Conservation (phyloP, 2,329 filamentous ascomycete species). For the Microcera coccophila region DNA sequence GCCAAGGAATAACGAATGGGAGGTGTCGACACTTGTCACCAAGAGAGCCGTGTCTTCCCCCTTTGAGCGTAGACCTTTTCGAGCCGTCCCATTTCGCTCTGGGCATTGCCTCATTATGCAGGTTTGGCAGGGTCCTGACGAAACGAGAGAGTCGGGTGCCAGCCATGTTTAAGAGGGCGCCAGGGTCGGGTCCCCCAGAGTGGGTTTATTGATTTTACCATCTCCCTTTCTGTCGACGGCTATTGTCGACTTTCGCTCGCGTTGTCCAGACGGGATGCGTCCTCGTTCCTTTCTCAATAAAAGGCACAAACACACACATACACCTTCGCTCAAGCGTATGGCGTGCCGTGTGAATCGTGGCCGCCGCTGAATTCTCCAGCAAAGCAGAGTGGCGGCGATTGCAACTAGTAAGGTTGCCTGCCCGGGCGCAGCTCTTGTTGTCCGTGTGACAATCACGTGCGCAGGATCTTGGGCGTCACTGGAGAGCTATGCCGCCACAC, state of each 20-base stretch:
- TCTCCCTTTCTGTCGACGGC: background rate
- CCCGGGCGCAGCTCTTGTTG: background rate
- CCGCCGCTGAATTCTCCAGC: background rate
- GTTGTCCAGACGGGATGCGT: background rate
- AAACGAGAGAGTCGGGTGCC: background rate
- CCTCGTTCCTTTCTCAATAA: background rate
- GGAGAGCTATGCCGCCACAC: slow-evolving; percentile 22
- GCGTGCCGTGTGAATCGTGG: background rate
- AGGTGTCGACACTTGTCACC: slow-evolving; percentile 9
- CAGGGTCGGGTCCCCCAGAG: background rate
- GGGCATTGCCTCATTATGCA: slow-evolving; percentile 16
- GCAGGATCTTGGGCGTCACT: slow-evolving; percentile 19
- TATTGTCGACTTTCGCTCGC: no score
- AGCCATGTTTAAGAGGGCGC: background rate
- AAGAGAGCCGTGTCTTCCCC: slow-evolving; percentile 16
- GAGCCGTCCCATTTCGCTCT: slow-evolving; percentile 11
- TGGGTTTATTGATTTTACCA: background rate
- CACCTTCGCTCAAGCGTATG: background rate
- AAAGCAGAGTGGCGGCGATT: background rate
- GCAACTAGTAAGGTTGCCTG: background rate
- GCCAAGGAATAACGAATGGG: slow-evolving; percentile 22
- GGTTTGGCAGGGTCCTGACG: slow-evolving; percentile 5
- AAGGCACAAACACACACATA: no score
- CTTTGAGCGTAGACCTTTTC: slow-evolving; percentile 17
- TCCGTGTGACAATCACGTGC: slow-evolving; percentile 30